phyloP scores from a whole-genome alignment of 192 early-diverging fungal genomes.

The Chytriomyces hyalinus region DNA sequence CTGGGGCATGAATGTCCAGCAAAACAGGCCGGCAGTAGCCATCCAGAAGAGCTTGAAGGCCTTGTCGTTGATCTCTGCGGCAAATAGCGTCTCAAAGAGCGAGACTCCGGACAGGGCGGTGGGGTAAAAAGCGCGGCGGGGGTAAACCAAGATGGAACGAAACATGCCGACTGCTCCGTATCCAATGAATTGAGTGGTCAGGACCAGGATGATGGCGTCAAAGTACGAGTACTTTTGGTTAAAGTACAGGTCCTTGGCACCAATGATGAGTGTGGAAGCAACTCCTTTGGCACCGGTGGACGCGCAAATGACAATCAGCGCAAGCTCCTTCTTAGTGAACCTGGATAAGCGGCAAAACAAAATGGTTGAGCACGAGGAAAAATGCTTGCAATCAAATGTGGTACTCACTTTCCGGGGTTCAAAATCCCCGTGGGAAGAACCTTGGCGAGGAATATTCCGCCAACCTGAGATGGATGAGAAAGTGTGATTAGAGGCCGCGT shows the following conservation, averaged over 20 bases:
- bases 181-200: constrained; percentile 45
- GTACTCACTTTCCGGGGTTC: too few relatives aligned
- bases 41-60: constrained; percentile 59
- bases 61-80: constrained; percentile 42
- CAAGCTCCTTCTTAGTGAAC: constrained; percentile 86
- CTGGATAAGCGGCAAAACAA: too few relatives aligned
- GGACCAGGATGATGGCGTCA: constrained; percentile 57
- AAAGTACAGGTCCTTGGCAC: constrained; percentile 30
- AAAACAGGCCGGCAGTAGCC: constrained; percentile 50
- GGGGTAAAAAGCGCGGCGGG: constrained; percentile 83
- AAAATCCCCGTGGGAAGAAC: constrained; percentile 31
- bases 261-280: constrained; percentile 20
- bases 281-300: constrained; percentile 3
- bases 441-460: constrained; percentile 4
- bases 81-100: constrained; percentile 77
- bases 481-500: too few relatives aligned
- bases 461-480: not conserved
- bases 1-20: constrained; percentile 62
- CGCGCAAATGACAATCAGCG: constrained; percentile 63
- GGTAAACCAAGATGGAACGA: constrained; percentile 77
- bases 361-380: too few relatives aligned
- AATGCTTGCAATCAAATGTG: too few relatives aligned
- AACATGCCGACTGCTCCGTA: constrained; percentile 70
- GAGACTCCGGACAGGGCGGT: constrained; percentile 71
- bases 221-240: constrained; percentile 37